Base-by-base conservation (phyloP, 257 asterid species). In the Capsicum pubescens region DNA sequence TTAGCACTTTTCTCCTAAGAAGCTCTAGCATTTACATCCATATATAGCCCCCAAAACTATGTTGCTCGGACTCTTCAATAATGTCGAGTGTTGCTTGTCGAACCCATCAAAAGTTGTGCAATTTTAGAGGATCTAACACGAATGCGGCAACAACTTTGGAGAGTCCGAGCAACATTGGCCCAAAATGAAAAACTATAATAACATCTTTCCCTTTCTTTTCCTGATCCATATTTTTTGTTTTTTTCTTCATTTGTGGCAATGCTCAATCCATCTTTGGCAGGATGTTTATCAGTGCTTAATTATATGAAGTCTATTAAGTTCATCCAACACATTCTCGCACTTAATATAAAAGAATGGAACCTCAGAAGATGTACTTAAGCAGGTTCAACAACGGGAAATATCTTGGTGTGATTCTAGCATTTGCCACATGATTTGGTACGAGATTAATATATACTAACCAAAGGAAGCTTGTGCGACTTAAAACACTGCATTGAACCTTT, bases 1-100 rank as follows among this genome's bases (percentile, higher is more conserved):
- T n/a, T 42, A 42, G 78, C 56, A 70, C 56, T 70, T 42, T 42
- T 70, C 2, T 42, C 15, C 78, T 42, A 17, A 10, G 16, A 42
- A 70, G 15, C 55, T 69, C 19, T 70, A 70, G 56, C 56, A 70
- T 70, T 70, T 70, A 70, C 56, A 70, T 15, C 52, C 55, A 9
- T 9, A 21, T 19, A 16, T 44, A 16, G 76, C 76, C 19, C 76
- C 19, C 76, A 36, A 68, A 21, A 11, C 44, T 26, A 64, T 64
- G 21, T 15, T 15, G 21, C 63, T 15, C 21, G 9, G 9, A 57
- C 63, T 58, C 21, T 16, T 15, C 63, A 58, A 58, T 16, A 58
- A 16, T 58, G 63, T 57, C 21, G 63, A 57, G 57, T 3, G 63
- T 9, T 57, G 63, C n/a, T 2, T 56, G 60, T 44, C n/a, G 16